Evolutionary conservation across 1,139 yeast genomes (phyloP), one percentile per base, ranked within the genome.

Genomic region (Kurtzmaniella quercitrusa): DNA sequence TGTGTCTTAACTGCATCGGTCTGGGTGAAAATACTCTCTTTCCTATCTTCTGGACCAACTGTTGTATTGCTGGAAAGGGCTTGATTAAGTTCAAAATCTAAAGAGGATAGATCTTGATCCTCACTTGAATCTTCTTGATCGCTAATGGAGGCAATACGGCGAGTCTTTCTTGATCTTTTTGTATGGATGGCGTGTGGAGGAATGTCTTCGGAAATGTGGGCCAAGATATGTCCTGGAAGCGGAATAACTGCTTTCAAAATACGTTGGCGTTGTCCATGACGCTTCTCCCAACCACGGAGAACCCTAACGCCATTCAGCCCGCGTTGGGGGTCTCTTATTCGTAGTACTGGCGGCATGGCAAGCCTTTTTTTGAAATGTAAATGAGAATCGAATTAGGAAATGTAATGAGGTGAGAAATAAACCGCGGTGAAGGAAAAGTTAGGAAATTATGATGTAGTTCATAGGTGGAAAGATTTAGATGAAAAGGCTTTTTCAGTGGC

Each of bases 51-150:
- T 8, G 40, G 35, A 12, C 42, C 40, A 2, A 33, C 26, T 18
- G 18, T 39, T 38, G 36, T 36, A 26, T 38, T 44, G 40, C 33
- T 40, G 14, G 47, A 39, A 5, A 50, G 42, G 2, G 49, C 55
- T 38, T 52, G 40, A 21, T 51, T 51, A 14, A 57, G 36, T 36
- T 56, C 59, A 22, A 47, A 39, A 34, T 55, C 58, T 9, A 57
- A 45, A n/a, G 52, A 48, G 9, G 53, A 42, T 6, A 46, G 33
- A 11, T 44, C 45, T 11, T 15, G 23, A 20, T 34, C 22, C 12
- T 34, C 37, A 14, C 20, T 18, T 14, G 35, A 18, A 3, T 33
- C 20, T 5, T 33, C 35, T 11, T 33, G 18, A 17, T 16, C 20
- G 15, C n/a, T 33, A 9, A 12, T 9, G 12, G 30, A 26, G 30